phyloP scores from a whole-genome alignment of 768 basidiomycete species.

The Pisolithus tinctorius region DNA sequence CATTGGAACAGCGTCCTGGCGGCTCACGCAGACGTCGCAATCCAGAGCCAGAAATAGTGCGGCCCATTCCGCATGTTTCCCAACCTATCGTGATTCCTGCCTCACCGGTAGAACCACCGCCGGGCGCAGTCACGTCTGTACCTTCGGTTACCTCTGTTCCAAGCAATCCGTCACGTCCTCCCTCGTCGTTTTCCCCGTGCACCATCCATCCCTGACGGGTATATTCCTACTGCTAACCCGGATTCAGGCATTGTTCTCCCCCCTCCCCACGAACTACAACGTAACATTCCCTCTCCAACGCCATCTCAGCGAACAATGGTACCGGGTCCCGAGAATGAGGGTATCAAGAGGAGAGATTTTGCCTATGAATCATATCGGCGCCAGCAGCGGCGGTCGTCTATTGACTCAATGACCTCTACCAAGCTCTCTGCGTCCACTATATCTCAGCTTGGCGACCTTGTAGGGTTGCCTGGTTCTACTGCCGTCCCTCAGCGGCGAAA shows the following conservation, averaged over 20 bases:
- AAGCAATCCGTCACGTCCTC: slow-evolving; percentile 13
- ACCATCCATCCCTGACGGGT: slow-evolving; percentile 36
- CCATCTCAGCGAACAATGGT: slow-evolving; percentile 20
- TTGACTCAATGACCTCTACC: slow-evolving; percentile 23
- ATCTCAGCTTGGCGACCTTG: slow-evolving; percentile 25
- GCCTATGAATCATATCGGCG: slow-evolving; percentile 14
- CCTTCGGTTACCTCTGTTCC: slow-evolving; percentile 4
- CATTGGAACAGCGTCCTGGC: slow-evolving; percentile 10
- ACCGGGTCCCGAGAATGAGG: slow-evolving; percentile 9
- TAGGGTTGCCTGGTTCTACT: slow-evolving; percentile 17
- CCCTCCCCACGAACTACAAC: slow-evolving; percentile 43
- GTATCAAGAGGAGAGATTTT: slow-evolving; percentile 17
- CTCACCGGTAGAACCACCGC: slow-evolving; percentile 2
- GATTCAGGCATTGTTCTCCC: slow-evolving; percentile 39
- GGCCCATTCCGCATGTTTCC: slow-evolving; percentile 7
- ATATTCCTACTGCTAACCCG: slow-evolving; percentile 37
- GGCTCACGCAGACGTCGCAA: slow-evolving; percentile 15
- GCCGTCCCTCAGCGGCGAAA: slow-evolving; percentile 11
- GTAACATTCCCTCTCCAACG: slow-evolving; percentile 20
- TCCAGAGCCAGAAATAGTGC: slow-evolving; percentile 7
- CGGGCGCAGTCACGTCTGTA: slow-evolving; percentile 3
- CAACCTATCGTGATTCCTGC: slow-evolving; percentile 8
- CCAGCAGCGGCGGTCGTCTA: slow-evolving; percentile 21
- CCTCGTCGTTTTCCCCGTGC: slow-evolving; percentile 11
- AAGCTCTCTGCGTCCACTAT: slow-evolving; percentile 25